Base-by-base conservation (phyloP, 2,329 filamentous ascomycete genomes). In the Trichoderma sp. region DNA sequence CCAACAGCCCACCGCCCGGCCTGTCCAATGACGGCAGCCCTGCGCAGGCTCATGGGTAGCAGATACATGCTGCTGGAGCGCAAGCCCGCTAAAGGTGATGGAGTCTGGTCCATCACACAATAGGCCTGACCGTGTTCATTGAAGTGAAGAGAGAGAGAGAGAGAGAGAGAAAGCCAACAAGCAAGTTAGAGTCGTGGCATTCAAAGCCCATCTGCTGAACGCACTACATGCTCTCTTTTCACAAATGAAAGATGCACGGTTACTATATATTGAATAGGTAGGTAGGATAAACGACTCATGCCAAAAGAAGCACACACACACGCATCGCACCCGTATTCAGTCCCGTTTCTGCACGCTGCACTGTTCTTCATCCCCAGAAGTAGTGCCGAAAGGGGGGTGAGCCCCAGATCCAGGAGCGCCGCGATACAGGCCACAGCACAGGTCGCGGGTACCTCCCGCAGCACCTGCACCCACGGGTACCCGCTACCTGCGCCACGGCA, bases 21-120 rank as follows among this genome's bases (percentile, higher is more conserved):
- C 33, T 13, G 55, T 59, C 64, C 64, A 67, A 67, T 67, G 55
- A 49, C 31, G 37, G 64, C 40, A 47, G 64, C 31, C 31, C 16
- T 57, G 40, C 19, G 3, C 19, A n/a, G 2, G 0, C 16, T n/a
- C n/a, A 49, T 49, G 47, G 19, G n/a, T 24, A 24, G n/a, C n/a
- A 5, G 21, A 24, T 49, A 49, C 21, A 24, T 10, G 47, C n/a
- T 13, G n/a, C 27, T 10, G 53, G 37, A 35, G 37, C 24, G 53
- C 52, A 35, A 24, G 43, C 31, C 64, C 64, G 27, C 64, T 67
- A 37, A 43, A 49, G n/a, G 19, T 4, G 40, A 19, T 16, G 4
- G 5, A 43, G 8, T 3, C 8, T 7, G 8, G 37, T 19, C 40
- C 37, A 43, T 16, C 16, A 13, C 37, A 43, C 19, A 19, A 43